phyloP scores from a whole-genome alignment of 1,284 basidiomycete genomes.

The Papiliotrema fonsecae region DNA sequence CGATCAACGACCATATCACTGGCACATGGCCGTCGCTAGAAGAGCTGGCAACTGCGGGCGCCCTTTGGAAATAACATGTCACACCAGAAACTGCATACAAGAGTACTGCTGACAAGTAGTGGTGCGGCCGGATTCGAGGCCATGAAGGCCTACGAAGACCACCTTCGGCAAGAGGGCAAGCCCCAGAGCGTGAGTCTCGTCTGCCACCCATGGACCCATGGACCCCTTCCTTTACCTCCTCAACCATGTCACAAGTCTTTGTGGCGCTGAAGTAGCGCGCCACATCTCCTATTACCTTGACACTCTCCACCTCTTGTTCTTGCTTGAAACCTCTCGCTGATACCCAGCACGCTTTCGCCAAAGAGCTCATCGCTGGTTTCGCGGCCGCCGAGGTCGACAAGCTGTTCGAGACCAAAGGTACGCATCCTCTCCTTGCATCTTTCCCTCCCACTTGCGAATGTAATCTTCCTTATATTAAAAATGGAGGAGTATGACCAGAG shows the following conservation, averaged over 20 bases:
- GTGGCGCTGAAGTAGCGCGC: too few relatives aligned
- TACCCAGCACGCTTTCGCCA: slow-evolving; percentile 32
- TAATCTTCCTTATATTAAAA: too few relatives aligned
- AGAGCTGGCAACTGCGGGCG: not conserved
- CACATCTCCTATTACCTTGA: slow-evolving; percentile 5
- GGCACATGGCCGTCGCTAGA: not conserved
- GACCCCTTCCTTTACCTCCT: too few relatives aligned
- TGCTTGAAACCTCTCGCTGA: not conserved
- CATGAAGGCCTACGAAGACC: slow-evolving; percentile 43
- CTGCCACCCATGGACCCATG: not conserved
- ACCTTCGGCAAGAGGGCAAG: slow-evolving; percentile 36
- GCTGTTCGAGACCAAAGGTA: slow-evolving; percentile 46
- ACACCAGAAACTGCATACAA: not conserved
- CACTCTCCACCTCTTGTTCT: not conserved
- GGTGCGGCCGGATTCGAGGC: slow-evolving; percentile 43
- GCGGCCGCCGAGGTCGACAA: slow-evolving; percentile 46
- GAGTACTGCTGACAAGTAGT: too few relatives aligned
- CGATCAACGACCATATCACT: too few relatives aligned
- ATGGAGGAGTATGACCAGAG: too few relatives aligned
- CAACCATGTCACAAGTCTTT: too few relatives aligned
- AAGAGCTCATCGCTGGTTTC: slow-evolving; percentile 46
- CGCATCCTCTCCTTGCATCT: slow-evolving; percentile 2
- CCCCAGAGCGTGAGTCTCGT: slow-evolving; percentile 26
- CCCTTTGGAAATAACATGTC: not conserved
- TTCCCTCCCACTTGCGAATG: too few relatives aligned